Evolutionary conservation across 345 rosid species (phyloP).

Genomic region (Eutrema yunnanense): DNA sequence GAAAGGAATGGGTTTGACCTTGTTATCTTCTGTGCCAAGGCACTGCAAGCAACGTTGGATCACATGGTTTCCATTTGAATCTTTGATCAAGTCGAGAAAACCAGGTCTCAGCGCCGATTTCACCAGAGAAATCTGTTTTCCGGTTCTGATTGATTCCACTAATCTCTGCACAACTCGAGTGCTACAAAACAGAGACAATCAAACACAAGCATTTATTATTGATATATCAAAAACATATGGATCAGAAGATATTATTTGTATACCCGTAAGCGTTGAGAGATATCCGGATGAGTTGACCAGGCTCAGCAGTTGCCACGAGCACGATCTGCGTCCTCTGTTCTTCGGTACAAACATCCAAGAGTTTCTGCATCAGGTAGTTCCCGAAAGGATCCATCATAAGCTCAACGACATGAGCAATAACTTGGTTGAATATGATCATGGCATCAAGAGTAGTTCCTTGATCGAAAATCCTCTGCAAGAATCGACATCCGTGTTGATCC

Average conservation of each 20-base stretch:
- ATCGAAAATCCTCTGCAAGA: slow-evolving; percentile 44
- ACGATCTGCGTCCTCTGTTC: slow-evolving; percentile 50
- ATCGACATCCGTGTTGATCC: slow-evolving; percentile 55
- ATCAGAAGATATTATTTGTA: neutral
- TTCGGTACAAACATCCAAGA: slow-evolving; percentile 48
- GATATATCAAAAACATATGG: neutral
- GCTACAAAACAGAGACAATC: slow-evolving; percentile 19
- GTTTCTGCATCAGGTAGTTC: slow-evolving; percentile 49
- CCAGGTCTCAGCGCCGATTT: slow-evolving; percentile 55
- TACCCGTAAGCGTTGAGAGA: slow-evolving; percentile 57
- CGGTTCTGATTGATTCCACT: slow-evolving; percentile 57
- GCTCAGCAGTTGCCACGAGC: slow-evolving; percentile 33
- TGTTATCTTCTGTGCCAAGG: slow-evolving; percentile 53
- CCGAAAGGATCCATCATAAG: slow-evolving; percentile 58
- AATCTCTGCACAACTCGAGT: slow-evolving; percentile 68
- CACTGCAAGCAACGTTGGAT: slow-evolving; percentile 75
- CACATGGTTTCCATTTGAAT: slow-evolving; percentile 74
- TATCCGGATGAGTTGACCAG: slow-evolving; percentile 45
- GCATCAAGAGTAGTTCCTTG: slow-evolving; percentile 45
- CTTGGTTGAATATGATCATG: slow-evolving; percentile 39
- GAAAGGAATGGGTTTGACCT: slow-evolving; percentile 26
- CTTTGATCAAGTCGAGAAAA: slow-evolving; percentile 51
- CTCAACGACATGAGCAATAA: slow-evolving; percentile 47
- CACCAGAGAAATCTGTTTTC: slow-evolving; percentile 48
- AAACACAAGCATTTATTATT: neutral